A percentile compares a stretch with the other conserved stretches of the same genome.
Evolutionary conservation across 441 rosid genomes (phyloP).

Genomic region (Theobroma grandiflorum): DNA sequence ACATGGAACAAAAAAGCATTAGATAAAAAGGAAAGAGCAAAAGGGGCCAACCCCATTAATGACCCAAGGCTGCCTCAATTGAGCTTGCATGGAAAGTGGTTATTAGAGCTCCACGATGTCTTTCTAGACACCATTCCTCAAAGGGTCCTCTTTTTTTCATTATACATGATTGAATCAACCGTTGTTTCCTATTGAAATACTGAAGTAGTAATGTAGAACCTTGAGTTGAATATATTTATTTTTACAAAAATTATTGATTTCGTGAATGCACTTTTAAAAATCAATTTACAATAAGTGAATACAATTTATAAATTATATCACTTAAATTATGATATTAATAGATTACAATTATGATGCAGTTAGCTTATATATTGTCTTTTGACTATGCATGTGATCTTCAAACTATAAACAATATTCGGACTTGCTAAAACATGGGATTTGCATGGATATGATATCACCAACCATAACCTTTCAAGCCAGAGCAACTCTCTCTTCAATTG

Average conservation of each 20-base stretch:
- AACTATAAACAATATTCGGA: neutral
- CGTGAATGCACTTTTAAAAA: too few relatives aligned
- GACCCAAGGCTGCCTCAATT: neutral
- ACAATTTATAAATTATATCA: neutral
- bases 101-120: conserved; percentile 11
- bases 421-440: conserved; percentile 10
- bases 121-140: conserved; percentile 15
- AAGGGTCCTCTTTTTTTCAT: neutral
- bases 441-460: conserved; percentile 5
- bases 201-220: too few relatives aligned
- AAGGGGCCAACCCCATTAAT: neutral
- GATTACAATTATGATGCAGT: too few relatives aligned
- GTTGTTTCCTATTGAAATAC: too few relatives aligned
- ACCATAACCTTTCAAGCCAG: neutral
- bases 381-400: neutral
- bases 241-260: too few relatives aligned
- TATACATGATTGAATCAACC: neutral
- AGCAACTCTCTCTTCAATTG: neutral
- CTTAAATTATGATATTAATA: too few relatives aligned
- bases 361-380: too few relatives aligned
- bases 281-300: neutral
- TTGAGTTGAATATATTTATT: too few relatives aligned
- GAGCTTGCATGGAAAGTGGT: conserved; percentile 7
- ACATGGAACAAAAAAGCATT: conserved; percentile 7
- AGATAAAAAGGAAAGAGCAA: neutral